Evolutionary conservation across 2,329 filamentous ascomycete genomes (phyloP), one percentile per base, ranked within the genome.

Genomic region (Arthrinium phaeospermum): DNA sequence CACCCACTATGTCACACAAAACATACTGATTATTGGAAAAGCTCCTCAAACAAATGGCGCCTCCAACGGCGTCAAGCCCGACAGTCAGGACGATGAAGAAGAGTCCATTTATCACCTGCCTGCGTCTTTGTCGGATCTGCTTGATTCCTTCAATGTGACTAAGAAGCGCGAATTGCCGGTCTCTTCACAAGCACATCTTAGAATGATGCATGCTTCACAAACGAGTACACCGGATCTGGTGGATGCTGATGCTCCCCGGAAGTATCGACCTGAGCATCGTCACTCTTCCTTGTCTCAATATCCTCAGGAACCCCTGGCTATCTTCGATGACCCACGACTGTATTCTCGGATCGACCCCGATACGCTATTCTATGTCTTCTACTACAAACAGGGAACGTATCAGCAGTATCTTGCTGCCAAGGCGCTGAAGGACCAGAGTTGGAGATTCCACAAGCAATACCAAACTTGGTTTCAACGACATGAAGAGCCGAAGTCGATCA

Each of bases 401-500:
- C 95, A 98, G 82, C 96, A 99, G 81, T 98, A 95, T 80, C 88
- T 98, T 73, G 95, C 96, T 1, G 96, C 96, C 19, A 98, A 97
- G 83, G 94, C 96, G n/a, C 86, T 99, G 70, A 99, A 99, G 85
- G 94, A 96, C 76, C 96, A 99, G 83, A 98, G 95, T 83, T 99
- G 96, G 96, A 90, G 96, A 72, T 99, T 99, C 82, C 96, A 99
- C 85, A 99, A 99, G 87, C 96, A 98, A 83, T 99, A 99, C 81
- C 96, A 98, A 83, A 99, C 96, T 1, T 99, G 96, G 96, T 99
- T 99, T 80, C 96, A 99, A 83, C 90, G 96, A 70, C 96, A 99
- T 77, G 96, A 99, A 81, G 96, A 99, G 85, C 96, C 96, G 24
- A 99, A 99, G 87, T 95, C 92, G 78, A 99, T 99, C 80, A 98